Base-by-base conservation (phyloP, 2,329 filamentous ascomycete genomes). In the Talaromyces atroroseus region DNA sequence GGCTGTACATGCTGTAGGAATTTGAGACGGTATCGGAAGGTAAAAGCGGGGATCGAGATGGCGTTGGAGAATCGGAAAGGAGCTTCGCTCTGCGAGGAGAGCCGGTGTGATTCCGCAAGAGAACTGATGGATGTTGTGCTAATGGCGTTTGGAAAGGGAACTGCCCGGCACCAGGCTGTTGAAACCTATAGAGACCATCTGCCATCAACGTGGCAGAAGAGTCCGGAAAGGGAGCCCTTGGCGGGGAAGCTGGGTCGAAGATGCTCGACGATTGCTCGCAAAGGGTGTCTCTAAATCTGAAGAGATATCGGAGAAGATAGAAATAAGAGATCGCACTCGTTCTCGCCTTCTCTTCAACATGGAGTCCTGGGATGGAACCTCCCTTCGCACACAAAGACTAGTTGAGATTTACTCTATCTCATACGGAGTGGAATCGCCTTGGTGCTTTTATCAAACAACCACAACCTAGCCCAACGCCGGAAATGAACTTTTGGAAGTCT, bases 171-270 rank as follows among this genome's bases (percentile, higher is more conserved):
- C 75, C 76, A 76, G 76, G 74, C 74, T 78, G 76, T 71, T 78
- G 76, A 75, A 76, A 78, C 72, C 76, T 75, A 73, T 77, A 78
- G 71, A 74, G 74, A 78, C 76, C 76, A 78, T 79, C 76, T 76
- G 76, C 76, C 76, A 79, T 79, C 78, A 78, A 74, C 73, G 74
- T 69, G 74, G 74, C 72, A 75, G 71, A 74, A 64, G 71, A 72
- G 68, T 74, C 72, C 71, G 69, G 65, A 66, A 61, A 62, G 68
- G 68, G 62, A 65, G 67, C 66, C 63, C 63, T 63, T 68, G 47
- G 49, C 48, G 66, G 56, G 58, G 61, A 59, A 59, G 54, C 50
- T 64, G 61, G 58, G 62, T 63, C 61, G 64, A 61, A 63, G 62
- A 56, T 62, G 61, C 50, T 58, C 62, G 62, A 58, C 62, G 63